These are phyloP conservation scores for Oemleria cerasiformis DNA, from an alignment of 306 rosid species.

Conservation along the genomic window DNA sequence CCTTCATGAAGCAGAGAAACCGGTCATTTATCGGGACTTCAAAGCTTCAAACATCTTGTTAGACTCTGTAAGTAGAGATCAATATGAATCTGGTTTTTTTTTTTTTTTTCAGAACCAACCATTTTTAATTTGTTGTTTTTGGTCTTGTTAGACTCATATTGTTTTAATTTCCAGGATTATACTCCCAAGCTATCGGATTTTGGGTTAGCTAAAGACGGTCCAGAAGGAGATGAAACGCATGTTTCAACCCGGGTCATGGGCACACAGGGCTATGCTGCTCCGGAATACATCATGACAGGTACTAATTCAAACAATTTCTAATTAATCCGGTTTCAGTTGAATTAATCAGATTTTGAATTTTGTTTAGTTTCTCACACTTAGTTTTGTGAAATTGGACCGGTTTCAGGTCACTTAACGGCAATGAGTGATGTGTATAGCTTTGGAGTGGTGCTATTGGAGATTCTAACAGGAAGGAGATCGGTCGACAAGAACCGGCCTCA, in stretches of 20 bases:
- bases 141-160: not conserved
- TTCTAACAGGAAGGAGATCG: constrained; percentile 73
- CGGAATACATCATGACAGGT: constrained; percentile 96
- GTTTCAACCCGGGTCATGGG: constrained; percentile 97
- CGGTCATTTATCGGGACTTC: constrained; percentile 89
- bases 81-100: not conserved
- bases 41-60: constrained; percentile 89
- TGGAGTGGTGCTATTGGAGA: constrained; percentile 79
- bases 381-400: not conserved
- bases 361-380: not conserved
- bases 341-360: not conserved
- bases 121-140: not conserved
- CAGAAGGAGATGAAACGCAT: constrained; percentile 94
- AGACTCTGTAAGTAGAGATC: constrained; percentile 57
- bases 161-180: constrained; percentile 47
- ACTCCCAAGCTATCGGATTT: constrained; percentile 90
- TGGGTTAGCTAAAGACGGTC: constrained; percentile 96
- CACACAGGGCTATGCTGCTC: constrained; percentile 95
- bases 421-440: constrained; percentile 95
- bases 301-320: constrained; percentile 4
- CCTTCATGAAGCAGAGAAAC: constrained; percentile 79
- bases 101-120: not conserved
- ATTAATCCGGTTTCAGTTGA: not conserved
- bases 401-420: constrained; percentile 81
- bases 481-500: constrained; percentile 65